Evolutionary conservation across 2,329 filamentous ascomycete genomes (phyloP).

Genomic region (Didymella sp.): DNA sequence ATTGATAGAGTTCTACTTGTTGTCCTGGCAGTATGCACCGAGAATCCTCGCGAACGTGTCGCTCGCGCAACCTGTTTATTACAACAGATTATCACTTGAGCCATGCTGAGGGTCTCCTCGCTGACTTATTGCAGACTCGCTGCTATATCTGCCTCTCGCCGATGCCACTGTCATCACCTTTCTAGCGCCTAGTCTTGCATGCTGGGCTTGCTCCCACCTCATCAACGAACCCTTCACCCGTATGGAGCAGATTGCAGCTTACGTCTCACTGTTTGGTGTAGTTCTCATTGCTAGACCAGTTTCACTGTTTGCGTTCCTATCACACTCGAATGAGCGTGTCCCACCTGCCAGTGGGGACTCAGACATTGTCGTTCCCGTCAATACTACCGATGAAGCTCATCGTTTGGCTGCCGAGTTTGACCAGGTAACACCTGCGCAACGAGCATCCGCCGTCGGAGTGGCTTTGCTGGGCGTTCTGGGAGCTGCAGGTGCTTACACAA

Average conservation of each 20-base stretch:
- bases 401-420: constrained; percentile 50
- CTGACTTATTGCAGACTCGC: constrained; percentile 56
- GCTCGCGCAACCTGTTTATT: background rate
- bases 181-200: constrained; percentile 77
- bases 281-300: constrained; percentile 80
- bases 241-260: constrained; percentile 75
- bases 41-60: background rate
- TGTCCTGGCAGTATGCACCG: background rate
- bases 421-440: constrained; percentile 65
- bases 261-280: constrained; percentile 79
- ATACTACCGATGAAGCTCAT: constrained; percentile 29
- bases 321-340: constrained; percentile 28
- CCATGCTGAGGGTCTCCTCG: background rate
- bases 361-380: constrained; percentile 36
- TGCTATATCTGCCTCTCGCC: constrained; percentile 81
- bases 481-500: constrained; percentile 74
- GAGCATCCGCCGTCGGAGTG: constrained; percentile 72
- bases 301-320: constrained; percentile 58
- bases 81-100: background rate
- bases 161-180: constrained; percentile 93
- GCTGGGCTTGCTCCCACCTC: constrained; percentile 79
- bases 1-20: background rate
- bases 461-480: constrained; percentile 81
- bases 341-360: constrained; percentile 8
- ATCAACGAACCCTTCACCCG: constrained; percentile 79